Evolutionary conservation across 768 basidiomycete species (phyloP).

Genomic region (Boletus rufocinnamomeus): DNA sequence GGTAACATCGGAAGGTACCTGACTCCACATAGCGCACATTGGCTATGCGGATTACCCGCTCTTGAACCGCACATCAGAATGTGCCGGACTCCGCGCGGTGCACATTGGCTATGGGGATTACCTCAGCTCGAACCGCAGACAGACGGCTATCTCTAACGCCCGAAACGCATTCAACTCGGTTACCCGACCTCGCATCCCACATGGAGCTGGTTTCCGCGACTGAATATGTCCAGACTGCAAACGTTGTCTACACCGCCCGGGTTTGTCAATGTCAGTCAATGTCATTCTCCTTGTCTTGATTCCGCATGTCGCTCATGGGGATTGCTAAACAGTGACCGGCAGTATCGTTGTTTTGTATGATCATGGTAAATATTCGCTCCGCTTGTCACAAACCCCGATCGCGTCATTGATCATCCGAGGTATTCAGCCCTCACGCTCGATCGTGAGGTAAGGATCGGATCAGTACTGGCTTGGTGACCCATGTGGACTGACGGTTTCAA

Average conservation of each 20-base stretch:
- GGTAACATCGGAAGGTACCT: background rate
- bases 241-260: conserved; percentile 4
- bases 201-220: too few species aligned
- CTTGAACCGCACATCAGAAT: too few species aligned
- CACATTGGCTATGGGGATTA: too few species aligned
- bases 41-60: too few species aligned
- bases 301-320: background rate
- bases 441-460: conserved; percentile 15
- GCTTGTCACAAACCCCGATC: background rate
- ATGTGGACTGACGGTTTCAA: background rate
- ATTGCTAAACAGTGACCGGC: conserved; percentile 7
- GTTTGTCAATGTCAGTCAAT: conserved; percentile 2
- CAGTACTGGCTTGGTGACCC: background rate
- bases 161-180: too few species aligned
- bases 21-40: too few species aligned
- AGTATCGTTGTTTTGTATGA: conserved; percentile 21
- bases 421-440: conserved; percentile 18
- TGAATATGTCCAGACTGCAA: background rate
- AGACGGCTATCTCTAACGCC: too few species aligned
- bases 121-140: too few species aligned
- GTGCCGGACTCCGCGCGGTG: too few species aligned
- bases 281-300: background rate
- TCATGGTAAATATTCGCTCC: conserved; percentile 14
- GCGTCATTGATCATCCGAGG: background rate
- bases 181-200: too few species aligned